Evolutionary conservation across 179 eudicot genomes (phyloP).

Genomic region (Sideroxylon spinosum): DNA sequence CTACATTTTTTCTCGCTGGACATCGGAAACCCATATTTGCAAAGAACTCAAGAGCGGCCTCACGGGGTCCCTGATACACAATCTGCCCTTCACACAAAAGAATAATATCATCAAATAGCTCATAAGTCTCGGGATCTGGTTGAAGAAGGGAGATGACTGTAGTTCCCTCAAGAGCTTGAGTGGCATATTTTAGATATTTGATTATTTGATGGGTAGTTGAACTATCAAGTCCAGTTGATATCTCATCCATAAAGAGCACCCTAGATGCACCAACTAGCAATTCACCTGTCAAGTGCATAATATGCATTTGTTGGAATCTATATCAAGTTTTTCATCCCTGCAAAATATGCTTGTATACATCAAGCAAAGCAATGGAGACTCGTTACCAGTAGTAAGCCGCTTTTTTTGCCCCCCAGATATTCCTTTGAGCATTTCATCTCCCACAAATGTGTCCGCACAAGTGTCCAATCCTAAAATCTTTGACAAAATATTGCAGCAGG

Average conservation of each 20-base stretch:
- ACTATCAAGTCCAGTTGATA: slow-evolving; percentile 64
- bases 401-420: slow-evolving; percentile 39
- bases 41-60: slow-evolving; percentile 58
- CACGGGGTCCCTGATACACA: slow-evolving; percentile 75
- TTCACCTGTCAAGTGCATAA: slow-evolving; percentile 45
- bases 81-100: slow-evolving; percentile 71
- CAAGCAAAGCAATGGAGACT: slow-evolving; percentile 11
- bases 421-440: slow-evolving; percentile 88
- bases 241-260: slow-evolving; percentile 35
- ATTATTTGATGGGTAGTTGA: slow-evolving; percentile 78
- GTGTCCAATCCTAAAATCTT: slow-evolving; percentile 76
- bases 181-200: slow-evolving; percentile 62
- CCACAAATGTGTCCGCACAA: slow-evolving; percentile 78
- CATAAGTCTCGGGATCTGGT: slow-evolving; percentile 72
- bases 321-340: not conserved
- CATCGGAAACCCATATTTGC: slow-evolving; percentile 63
- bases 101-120: slow-evolving; percentile 69
- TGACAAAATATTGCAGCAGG: slow-evolving; percentile 30
- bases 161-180: slow-evolving; percentile 55
- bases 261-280: slow-evolving; percentile 61
- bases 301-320: not conserved
- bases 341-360: not conserved
- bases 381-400: slow-evolving; percentile 59
- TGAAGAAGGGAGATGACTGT: slow-evolving; percentile 65
- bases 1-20: slow-evolving; percentile 77